Base-by-base conservation (phyloP, 75 land plant genomes). In the Adiantum capillusveneris region DNA sequence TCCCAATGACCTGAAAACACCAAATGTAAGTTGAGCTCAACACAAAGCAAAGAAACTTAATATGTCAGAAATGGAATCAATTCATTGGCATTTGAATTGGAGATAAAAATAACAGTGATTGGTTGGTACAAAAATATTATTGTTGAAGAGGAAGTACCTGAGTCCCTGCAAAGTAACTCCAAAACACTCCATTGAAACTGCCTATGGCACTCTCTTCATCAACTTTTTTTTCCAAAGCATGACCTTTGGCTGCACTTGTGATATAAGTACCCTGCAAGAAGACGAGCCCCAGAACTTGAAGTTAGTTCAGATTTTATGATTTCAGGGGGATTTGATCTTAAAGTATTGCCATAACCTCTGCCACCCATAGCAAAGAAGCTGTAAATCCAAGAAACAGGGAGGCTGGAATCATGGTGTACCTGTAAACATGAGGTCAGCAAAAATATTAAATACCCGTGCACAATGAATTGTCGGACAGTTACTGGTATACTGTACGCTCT, bases 321-420 rank as follows among this genome's bases (percentile, higher is more conserved):
- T n/a, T n/a, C n/a, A n/a, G n/a, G 43, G 14, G 43, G 43, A 9
- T 41, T 14, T 14, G 9, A 41, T 41, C 14, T 41, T 9, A 41
- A 41, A 31, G 19, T 17, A 54, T 34, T 62, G 11, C 54, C 31
- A 63, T 49, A 53, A 91, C 97, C 97, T 87, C 77, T 7, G 80
- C 93, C 58, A 88, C 92, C 93, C 92, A 91, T 52, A 91, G 81
- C 24, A 91, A 62, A 20, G 92, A 84, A 53, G 97, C 86, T 56
- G 88, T 65, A 70, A 84, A 91, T 9, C 97, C 97, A 54, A 91
- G 71, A 68, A 84, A 87, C 30, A 91, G 1, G 31, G 88, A 91
- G 30, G 90, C 83, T 19, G 91, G 91, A 25, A 90, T 74, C 91
- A 90, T 81, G 17, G 91, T 86, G 37, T 69, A 79, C 96, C 90